phyloP scores from a whole-genome alignment of 2,329 filamentous ascomycete genomes.

The Trichoderma citrinoviride region DNA sequence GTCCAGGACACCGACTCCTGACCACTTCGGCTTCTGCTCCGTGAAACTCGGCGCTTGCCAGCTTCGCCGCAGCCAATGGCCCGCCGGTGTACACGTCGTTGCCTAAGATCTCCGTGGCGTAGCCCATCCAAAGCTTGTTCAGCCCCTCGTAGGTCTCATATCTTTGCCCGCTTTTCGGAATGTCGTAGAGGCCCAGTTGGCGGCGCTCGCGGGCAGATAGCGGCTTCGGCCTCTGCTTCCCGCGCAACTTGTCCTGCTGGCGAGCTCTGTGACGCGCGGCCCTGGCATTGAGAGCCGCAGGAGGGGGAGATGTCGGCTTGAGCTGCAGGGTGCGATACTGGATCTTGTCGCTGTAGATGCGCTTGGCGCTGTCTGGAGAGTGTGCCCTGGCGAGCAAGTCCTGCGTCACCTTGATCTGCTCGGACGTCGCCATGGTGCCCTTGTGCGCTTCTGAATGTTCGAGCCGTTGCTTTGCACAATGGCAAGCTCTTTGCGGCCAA shows the following conservation, averaged over 20 bases:
- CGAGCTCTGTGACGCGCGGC: conserved; percentile 53
- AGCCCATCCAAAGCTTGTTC: conserved; percentile 76
- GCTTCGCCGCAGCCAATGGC: conserved; percentile 63
- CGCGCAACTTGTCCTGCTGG: conserved; percentile 45
- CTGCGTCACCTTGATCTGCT: conserved; percentile 48
- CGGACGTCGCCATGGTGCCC: conserved; percentile 35
- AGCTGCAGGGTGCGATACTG: conserved; percentile 78
- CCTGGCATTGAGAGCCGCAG: conserved; percentile 54
- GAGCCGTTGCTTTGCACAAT: not conserved
- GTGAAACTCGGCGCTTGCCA: conserved; percentile 86
- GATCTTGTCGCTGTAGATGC: conserved; percentile 79
- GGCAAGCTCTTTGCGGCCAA: not conserved
- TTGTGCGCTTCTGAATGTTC: not conserved
- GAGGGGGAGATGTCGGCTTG: conserved; percentile 67
- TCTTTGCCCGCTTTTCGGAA: conserved; percentile 60
- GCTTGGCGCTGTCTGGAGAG: conserved; percentile 65
- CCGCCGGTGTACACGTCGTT: conserved; percentile 56
- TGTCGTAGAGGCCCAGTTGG: conserved; percentile 66
- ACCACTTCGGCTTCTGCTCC: conserved; percentile 82
- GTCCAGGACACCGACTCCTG: conserved; percentile 72
- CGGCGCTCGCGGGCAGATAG: conserved; percentile 80
- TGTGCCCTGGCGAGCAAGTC: conserved; percentile 75
- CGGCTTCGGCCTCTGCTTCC: conserved; percentile 58
- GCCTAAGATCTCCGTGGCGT: conserved; percentile 79
- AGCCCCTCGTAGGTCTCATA: conserved; percentile 77